Conservation (phyloP, 805 yeast genomes). For the Lachancea dasiensis region DNA sequence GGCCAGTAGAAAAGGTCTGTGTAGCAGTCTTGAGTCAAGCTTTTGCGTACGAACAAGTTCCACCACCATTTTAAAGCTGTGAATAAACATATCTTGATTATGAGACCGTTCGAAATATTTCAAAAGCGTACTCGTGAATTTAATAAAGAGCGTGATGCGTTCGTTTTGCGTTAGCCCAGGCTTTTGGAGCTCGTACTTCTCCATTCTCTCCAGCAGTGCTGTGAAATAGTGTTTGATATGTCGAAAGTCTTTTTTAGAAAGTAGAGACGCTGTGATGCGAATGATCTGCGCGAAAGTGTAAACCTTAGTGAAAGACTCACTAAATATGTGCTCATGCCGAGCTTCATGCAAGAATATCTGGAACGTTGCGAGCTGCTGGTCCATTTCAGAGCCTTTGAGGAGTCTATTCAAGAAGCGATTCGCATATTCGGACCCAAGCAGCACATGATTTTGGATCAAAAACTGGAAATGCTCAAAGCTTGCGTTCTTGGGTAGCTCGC, state of each 20-base stretch:
- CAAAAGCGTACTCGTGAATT: slow-evolving; percentile 20
- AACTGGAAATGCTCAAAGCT: slow-evolving; percentile 22
- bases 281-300: slow-evolving; percentile 21
- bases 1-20: slow-evolving; percentile 15
- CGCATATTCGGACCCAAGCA: slow-evolving; percentile 16
- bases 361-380: slow-evolving; percentile 24
- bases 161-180: neutral
- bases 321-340: slow-evolving; percentile 12
- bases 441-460: slow-evolving; percentile 22
- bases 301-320: slow-evolving; percentile 18
- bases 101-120: slow-evolving; percentile 15
- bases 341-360: slow-evolving; percentile 20
- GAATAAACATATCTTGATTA: slow-evolving; percentile 21
- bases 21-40: slow-evolving; percentile 11
- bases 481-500: slow-evolving; percentile 14
- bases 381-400: slow-evolving; percentile 27
- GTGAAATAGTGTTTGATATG: slow-evolving; percentile 18
- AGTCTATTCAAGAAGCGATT: slow-evolving; percentile 14
- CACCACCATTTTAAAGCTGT: slow-evolving; percentile 14
- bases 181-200: slow-evolving; percentile 6
- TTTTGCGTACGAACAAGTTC: slow-evolving; percentile 8
- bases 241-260: slow-evolving; percentile 17
- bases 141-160: slow-evolving; percentile 13
- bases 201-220: slow-evolving; percentile 20
- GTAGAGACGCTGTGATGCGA: slow-evolving; percentile 13